These are phyloP conservation scores for Cadophora gregata DNA, from an alignment of 2,329 filamentous ascomycete genomes.

Conservation along the genomic window DNA sequence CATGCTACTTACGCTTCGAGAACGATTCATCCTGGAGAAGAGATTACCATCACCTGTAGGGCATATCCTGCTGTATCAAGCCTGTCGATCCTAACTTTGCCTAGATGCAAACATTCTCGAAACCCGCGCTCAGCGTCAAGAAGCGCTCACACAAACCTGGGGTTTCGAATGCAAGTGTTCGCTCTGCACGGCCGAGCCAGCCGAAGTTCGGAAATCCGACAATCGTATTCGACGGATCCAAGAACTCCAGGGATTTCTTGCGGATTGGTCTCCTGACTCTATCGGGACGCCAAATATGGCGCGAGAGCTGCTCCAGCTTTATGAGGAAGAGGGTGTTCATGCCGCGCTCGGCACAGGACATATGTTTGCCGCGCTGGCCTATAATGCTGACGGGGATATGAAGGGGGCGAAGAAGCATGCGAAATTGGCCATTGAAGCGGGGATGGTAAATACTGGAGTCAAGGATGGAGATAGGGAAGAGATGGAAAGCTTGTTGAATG, in stretches of 20 bases:
- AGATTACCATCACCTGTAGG: constrained; percentile 50
- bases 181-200: constrained; percentile 43
- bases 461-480: constrained; percentile 42
- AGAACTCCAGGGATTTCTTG: constrained; percentile 44
- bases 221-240: constrained; percentile 44
- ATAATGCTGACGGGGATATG: constrained; percentile 46
- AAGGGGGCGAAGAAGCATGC: constrained; percentile 46
- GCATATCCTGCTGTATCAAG: background rate
- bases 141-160: constrained; percentile 45
- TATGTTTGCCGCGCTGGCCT: constrained; percentile 50
- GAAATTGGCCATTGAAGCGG: constrained; percentile 39
- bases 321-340: constrained; percentile 46
- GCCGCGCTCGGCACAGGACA: constrained; percentile 44
- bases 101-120: constrained; percentile 44
- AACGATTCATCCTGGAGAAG: constrained; percentile 49
- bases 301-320: constrained; percentile 47
- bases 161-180: constrained; percentile 49
- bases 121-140: constrained; percentile 41
- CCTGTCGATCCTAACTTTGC: constrained; percentile 18
- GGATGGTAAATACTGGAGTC: constrained; percentile 43
- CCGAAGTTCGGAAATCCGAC: constrained; percentile 45
- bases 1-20: constrained; percentile 48
- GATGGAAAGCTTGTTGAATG: constrained; percentile 45
- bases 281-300: constrained; percentile 46
- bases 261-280: constrained; percentile 44